phyloP scores from a whole-genome alignment of 331 rosid genomes.

The Dryas integrifolia region DNA sequence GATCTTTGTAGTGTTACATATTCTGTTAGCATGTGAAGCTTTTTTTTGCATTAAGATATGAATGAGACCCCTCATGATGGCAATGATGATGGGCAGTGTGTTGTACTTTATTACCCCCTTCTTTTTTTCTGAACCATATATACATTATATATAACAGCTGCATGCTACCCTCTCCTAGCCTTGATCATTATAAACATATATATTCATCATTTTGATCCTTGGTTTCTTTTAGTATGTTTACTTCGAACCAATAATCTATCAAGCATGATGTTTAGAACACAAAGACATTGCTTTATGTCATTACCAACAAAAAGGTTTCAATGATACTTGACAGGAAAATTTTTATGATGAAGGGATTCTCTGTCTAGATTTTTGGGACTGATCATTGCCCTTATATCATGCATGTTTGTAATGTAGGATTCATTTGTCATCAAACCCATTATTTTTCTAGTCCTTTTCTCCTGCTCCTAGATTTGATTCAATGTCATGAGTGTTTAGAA shows the following conservation, averaged over 20 bases:
- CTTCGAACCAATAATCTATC: constrained; percentile 44
- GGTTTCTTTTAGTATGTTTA: constrained; percentile 40
- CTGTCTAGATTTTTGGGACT: background rate
- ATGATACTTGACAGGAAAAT: constrained; percentile 32
- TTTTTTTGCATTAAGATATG: constrained; percentile 24
- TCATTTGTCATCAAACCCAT: constrained; percentile 2
- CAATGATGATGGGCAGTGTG: constrained; percentile 47
- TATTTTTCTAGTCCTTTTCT: constrained; percentile 4
- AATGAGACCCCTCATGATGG: constrained; percentile 40
- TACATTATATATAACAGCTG: background rate
- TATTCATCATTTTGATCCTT: background rate
- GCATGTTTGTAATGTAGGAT: constrained; percentile 10
- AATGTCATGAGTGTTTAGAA: background rate
- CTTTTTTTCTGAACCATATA: constrained; percentile 24
- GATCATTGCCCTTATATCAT: constrained; percentile 5
- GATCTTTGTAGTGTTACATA: constrained; percentile 30
- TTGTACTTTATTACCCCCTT: constrained; percentile 6
- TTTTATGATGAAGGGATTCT: constrained; percentile 15
- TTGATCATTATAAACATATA: constrained; percentile 10
- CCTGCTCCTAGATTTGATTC: constrained; percentile 19
- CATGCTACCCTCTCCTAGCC: constrained; percentile 16
- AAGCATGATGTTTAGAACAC: constrained; percentile 40
- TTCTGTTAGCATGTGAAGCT: constrained; percentile 38
- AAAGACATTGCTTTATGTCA: constrained; percentile 63
- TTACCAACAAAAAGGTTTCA: constrained; percentile 62